Evolutionary conservation across 306 rosid genomes (phyloP), one percentile per base, ranked within the genome.

Genomic region (Quercus aquifolioides): DNA sequence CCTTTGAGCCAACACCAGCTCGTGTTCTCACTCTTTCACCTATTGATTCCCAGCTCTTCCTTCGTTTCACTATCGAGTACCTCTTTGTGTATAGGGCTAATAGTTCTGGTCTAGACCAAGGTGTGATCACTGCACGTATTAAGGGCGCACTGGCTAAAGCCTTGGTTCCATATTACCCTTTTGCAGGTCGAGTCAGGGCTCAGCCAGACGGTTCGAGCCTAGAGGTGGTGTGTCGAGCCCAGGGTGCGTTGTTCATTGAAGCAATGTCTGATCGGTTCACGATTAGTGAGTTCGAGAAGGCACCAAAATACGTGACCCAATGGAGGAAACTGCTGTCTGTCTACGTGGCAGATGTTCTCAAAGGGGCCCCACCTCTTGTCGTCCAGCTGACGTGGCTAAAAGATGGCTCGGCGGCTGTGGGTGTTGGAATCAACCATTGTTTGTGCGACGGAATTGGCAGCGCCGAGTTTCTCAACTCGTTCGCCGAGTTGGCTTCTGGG

Each of bases 11-110:
- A 71, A 90, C 92, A 52, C 97, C 97, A 5, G 4, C 56, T n/a
- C 71, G 79, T 57, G 78, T 87, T 6, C 90, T 94, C 31, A 1
- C 79, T 3, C 97, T 94, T 57, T 94, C 98, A 0, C 77, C 97
- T 25, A 30, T 94, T 4, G 98, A 94, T 57, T 94, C 97, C 1
- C 98, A 94, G 59, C 97, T 87, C 83, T 94, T 94, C 80, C 92
- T 94, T 28, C 97, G 97, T 28, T 94, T 94, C 88, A 89, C 92
- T 6, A 86, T 92, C 1, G 98, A 94, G 76, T 94, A 92, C 74
- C 95, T 94, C 68, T 19, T 92, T 0, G 30, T 92, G 13, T 94
- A 88, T 86, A 64, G n/a, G 31, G 85, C 90, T 26, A 17, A 28
- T 8, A 84, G 85, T 7, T 82, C 87, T 5, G 74, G 59, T 56